Evolutionary conservation across 495 filamentous ascomycete genomes (phyloP).

Genomic region (Podospora sp.): DNA sequence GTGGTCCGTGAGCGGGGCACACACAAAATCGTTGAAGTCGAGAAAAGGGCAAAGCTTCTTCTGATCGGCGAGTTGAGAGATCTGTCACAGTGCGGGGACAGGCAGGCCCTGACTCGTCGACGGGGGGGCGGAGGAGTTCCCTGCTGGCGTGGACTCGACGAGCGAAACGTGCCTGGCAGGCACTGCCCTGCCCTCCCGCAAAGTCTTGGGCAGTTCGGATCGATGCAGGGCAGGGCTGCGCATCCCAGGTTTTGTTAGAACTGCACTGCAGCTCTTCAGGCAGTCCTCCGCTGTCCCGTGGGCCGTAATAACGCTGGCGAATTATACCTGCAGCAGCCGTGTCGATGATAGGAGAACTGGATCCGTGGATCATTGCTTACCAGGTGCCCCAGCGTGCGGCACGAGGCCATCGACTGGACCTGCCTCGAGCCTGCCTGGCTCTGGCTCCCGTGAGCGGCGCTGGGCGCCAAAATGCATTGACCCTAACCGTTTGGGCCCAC

Average conservation of each 20-base stretch:
- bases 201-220: background rate
- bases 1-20: slow-evolving; percentile 12
- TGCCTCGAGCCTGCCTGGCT: background rate
- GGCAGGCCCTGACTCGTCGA: slow-evolving; percentile 18
- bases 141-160: background rate
- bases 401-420: background rate
- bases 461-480: slow-evolving; percentile 17
- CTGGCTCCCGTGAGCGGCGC: background rate
- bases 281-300: background rate
- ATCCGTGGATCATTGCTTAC: slow-evolving; percentile 3
- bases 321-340: background rate
- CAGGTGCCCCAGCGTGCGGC: slow-evolving; percentile 8
- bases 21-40: background rate
- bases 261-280: background rate
- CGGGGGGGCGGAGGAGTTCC: background rate
- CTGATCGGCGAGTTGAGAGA: slow-evolving; percentile 17
- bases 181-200: slow-evolving; percentile 9
- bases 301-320: background rate
- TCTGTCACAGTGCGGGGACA: slow-evolving; percentile 18
- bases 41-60: background rate
- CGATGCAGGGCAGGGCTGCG: background rate
- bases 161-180: slow-evolving; percentile 18
- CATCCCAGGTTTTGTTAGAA: slow-evolving; percentile 1
- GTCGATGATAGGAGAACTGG: background rate
- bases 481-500: background rate